These are phyloP conservation scores for Gossypium anomalum DNA, from an alignment of 345 rosid genomes.

Conservation along the genomic window DNA sequence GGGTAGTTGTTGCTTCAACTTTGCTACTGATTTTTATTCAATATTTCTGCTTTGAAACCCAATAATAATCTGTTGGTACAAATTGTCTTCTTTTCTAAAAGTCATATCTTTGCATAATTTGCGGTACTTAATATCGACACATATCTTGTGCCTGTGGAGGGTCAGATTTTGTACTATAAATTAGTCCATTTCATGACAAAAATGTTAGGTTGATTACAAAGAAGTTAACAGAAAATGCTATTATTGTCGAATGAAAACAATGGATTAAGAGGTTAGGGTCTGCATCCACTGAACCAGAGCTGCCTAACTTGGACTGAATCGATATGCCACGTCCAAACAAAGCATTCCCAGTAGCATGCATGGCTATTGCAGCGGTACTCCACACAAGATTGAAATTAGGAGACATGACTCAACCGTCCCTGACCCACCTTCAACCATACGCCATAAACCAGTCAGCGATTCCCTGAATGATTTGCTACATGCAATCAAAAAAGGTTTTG, in stretches of 20 bases:
- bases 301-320: neutral
- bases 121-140: neutral
- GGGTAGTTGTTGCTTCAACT: neutral
- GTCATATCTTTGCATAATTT: neutral
- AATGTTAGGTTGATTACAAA: neutral
- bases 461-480: neutral
- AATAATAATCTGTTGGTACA: neutral
- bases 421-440: no score
- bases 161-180: neutral
- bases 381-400: neutral
- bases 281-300: neutral
- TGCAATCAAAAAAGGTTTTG: neutral
- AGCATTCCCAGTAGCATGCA: neutral
- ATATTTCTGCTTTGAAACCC: neutral
- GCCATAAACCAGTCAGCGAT: no score
- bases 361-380: neutral
- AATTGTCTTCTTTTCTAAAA: neutral
- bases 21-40: neutral
- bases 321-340: neutral
- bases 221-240: neutral
- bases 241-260: neutral
- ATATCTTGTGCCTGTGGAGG: neutral
- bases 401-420: neutral
- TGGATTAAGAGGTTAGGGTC: slow-evolving; percentile 5
- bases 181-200: neutral